Base-by-base conservation (phyloP, 805 yeast species). In the Danielia reshetovae region DNA sequence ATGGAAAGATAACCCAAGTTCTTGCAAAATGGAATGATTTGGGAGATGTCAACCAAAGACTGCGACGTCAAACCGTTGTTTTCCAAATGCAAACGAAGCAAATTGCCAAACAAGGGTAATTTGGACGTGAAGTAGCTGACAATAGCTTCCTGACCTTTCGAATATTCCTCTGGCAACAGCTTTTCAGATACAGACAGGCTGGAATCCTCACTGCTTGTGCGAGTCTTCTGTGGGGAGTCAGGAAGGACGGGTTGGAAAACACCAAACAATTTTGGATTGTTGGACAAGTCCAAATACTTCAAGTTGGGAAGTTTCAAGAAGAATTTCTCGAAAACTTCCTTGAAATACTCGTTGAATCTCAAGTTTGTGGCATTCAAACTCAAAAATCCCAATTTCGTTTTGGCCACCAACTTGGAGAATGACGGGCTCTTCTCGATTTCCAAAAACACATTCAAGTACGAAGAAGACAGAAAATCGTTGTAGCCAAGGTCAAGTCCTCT, bases 401-500 rank as follows among this genome's bases (percentile, higher is more conserved):
- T 47, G 4, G 46, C 29, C 2, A 62, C 25, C 19, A 40, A 34
- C 8, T 45, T 35, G 1, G 41, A 48, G 29, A 54, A 55, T 7
- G 42, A 51, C 3, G 52, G 46, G 3, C 36, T 34, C 14, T 30
- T 31, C 18, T 43, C 51, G 16, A 52, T 55, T 2, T 68, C 70
- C 27, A 65, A 51, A 16, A 74, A 52, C 8, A 69, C 66, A 19
- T 53, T 56, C 33, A 72, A 38, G 39, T 55, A 55, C 3, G 53
- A 51, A 1, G 49, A 25, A 4, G 60, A 49, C 55, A 69, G 68
- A 38, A 83, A 59, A 53, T 85, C 89, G 54, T 89, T 89, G 51
- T 81, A 89, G 3, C 95, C 94, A 14, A 89, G 49, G 63, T 88
- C 96, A 5, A 89, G 57, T 3, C 96, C 96, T 43, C 77, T 54